phyloP scores from a whole-genome alignment of 2,329 filamentous ascomycete species.

The Alternaria tenuissima region DNA sequence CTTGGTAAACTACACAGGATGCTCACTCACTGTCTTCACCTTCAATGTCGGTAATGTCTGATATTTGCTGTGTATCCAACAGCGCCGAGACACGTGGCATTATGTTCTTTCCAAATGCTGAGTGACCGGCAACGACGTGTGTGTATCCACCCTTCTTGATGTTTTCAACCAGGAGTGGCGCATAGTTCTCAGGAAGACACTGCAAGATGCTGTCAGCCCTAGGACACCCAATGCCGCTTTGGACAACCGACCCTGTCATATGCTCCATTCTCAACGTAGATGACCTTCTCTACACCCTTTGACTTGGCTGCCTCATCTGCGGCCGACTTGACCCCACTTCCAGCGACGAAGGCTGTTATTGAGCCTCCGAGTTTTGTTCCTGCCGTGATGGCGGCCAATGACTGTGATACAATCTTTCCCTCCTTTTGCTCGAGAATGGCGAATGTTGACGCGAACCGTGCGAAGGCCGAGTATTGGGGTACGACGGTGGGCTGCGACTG shows the following conservation, averaged over 20 bases:
- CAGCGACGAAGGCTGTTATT: constrained; percentile 87
- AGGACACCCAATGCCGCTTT: background rate
- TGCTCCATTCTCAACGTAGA: constrained; percentile 84
- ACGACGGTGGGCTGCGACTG: constrained; percentile 40
- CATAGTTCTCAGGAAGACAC: constrained; percentile 93
- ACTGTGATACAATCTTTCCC: constrained; percentile 83
- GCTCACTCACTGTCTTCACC: constrained; percentile 75
- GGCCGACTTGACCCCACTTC: constrained; percentile 75
- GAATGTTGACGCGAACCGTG: constrained; percentile 82
- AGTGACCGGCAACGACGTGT: constrained; percentile 89
- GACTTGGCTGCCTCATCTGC: constrained; percentile 89
- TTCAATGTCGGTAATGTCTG: constrained; percentile 87
- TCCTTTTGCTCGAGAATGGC: constrained; percentile 92
- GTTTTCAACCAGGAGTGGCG: constrained; percentile 92
- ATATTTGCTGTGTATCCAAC: constrained; percentile 91
- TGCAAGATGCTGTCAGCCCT: constrained; percentile 22
- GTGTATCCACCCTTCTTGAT: constrained; percentile 96
- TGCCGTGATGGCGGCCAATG: constrained; percentile 84
- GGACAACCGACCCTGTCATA: constrained; percentile 79
- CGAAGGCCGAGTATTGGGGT: constrained; percentile 64
- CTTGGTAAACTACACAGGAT: no score
- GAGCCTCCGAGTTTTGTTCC: constrained; percentile 85
- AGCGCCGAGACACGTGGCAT: constrained; percentile 91
- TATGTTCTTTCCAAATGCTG: constrained; percentile 95
- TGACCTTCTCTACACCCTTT: constrained; percentile 88